Evolutionary conservation across 805 yeast genomes (phyloP).

Genomic region (Priceomyces carsonii): DNA sequence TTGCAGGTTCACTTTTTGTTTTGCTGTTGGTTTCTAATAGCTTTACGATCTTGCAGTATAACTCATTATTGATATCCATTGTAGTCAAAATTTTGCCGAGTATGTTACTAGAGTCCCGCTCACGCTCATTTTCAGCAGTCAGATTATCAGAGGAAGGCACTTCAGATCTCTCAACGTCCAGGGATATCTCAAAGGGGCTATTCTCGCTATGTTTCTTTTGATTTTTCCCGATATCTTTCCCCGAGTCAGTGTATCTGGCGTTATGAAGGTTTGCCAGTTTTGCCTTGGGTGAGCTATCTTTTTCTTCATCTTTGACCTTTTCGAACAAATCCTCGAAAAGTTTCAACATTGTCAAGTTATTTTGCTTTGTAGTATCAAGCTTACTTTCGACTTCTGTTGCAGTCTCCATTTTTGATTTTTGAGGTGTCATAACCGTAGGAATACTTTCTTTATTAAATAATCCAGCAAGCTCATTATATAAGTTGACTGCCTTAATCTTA

Average conservation of each 20-base stretch:
- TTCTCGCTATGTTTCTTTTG: too few relatives aligned
- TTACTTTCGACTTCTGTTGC: not conserved
- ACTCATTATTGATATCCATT: slow-evolving; percentile 8
- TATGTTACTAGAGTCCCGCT: not conserved
- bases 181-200: too few relatives aligned
- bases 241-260: too few relatives aligned
- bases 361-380: not conserved
- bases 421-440: not conserved
- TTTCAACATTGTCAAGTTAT: slow-evolving; percentile 4
- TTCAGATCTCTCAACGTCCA: too few relatives aligned
- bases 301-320: slow-evolving; percentile 6
- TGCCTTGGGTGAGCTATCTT: too few relatives aligned
- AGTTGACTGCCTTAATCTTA: too few relatives aligned
- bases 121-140: too few relatives aligned
- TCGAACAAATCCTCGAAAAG: slow-evolving; percentile 9
- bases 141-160: too few relatives aligned
- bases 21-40: slow-evolving; percentile 1
- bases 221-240: too few relatives aligned
- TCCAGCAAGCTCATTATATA: slow-evolving; percentile 5
- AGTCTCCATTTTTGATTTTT: not conserved
- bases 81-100: slow-evolving; percentile 5
- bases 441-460: slow-evolving; percentile 1
- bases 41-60: slow-evolving; percentile 6
- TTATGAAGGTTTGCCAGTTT: too few relatives aligned
- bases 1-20: not conserved